Conservation (phyloP, 176 grass and related monocot genomes). For the Eremochloa ophiuroides region DNA sequence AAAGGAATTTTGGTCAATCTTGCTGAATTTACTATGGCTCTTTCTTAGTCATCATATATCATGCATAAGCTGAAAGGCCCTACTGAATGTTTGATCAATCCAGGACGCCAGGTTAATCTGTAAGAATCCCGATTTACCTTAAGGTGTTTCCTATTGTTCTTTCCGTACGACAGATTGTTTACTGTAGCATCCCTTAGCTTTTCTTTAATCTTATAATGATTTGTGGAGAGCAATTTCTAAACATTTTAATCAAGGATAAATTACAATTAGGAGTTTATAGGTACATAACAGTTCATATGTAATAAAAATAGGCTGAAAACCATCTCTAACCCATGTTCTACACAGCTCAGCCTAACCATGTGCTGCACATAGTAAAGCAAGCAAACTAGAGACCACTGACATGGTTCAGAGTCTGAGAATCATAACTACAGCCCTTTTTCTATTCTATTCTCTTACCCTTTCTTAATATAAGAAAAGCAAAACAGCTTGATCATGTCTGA, state of each 20-base stretch:
- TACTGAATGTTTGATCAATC: neutral
- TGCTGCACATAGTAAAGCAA: neutral
- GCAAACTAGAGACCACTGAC: neutral
- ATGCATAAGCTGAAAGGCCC: neutral
- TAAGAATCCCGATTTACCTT: neutral
- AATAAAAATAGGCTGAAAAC: neutral
- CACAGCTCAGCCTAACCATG: neutral
- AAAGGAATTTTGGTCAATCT: neutral
- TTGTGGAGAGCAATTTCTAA: neutral
- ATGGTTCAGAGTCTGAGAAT: neutral
- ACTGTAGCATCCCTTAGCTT: neutral
- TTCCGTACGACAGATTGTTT: neutral
- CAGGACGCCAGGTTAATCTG: neutral
- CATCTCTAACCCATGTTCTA: neutral
- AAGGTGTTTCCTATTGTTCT: neutral
- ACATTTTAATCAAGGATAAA: neutral
- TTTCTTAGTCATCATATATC: neutral
- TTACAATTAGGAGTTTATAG: neutral
- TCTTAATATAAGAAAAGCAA: neutral
- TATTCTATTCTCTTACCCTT: neutral
- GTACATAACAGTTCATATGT: too few relatives aligned
- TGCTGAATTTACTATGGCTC: neutral
- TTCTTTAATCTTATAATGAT: neutral
- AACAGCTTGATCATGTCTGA: neutral
- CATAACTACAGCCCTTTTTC: neutral